Evolutionary conservation across 352 stramenopile species (phyloP), one percentile per base, ranked within the genome.

Genomic region (Globisporangium abappressorium): DNA sequence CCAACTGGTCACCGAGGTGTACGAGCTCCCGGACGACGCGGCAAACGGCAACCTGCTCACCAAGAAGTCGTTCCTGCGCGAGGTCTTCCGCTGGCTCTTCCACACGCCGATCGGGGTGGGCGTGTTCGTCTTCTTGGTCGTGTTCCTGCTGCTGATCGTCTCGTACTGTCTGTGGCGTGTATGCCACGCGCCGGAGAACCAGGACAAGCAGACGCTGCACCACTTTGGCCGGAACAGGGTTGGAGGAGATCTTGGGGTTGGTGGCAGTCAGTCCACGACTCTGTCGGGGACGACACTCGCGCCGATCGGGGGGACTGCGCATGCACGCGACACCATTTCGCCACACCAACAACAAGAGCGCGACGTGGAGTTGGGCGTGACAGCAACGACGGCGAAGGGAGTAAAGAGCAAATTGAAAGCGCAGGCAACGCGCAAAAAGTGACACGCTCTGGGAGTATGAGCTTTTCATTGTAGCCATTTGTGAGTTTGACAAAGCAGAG

Each of bases 151-250:
- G 1, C 68, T 82, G 14, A 69, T 85, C 28, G 70, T 79, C 5
- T 69, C 73, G 49, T 90, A 82, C 66, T 89, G 80, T 54, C 62
- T 83, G 15, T 91, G 80, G 74, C 80, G 82, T n/a, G 57, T 87
- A 15, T 80, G 66, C 30, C 74, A 76, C 58, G 79, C 84, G 3
- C 84, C 84, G 0, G 84, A 92, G 56, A 89, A 92, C 64, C 84
- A 87, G 55, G 84, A 92, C 69, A 79, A 77, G 28, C 69, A 82
- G 36, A 73, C 77, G 24, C 30, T 69, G 46, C 62, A 46, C 0
- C 58, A 74, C 58, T 76, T 76, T 64, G 68, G 68, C 5, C 51
- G 34, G 15, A 66, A 64, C 22, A 20, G 9, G 47, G 1, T 22
- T 59, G 55, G n/a, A 6, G 41, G 7, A n/a, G 18, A n/a, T n/a